Evolutionary conservation across 768 basidiomycete genomes (phyloP), one percentile per base, ranked within the genome.

Genomic region (Amanita pseudoporphyria): DNA sequence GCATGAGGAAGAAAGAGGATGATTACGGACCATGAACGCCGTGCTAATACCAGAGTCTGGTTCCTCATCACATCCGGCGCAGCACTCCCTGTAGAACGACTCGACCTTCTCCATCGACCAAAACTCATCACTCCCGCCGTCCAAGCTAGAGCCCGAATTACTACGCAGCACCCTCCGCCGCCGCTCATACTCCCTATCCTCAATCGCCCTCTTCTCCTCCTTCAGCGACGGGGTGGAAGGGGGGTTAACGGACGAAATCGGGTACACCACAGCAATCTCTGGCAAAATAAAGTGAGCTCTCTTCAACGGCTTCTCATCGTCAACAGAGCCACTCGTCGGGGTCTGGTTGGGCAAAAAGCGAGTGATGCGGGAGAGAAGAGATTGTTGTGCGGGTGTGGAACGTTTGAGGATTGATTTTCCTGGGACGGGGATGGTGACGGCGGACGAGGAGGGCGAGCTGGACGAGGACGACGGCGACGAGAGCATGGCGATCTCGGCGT

Each of bases 201-300:
- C 86, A 35, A 86, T 83, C n/a, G 79, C 76, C 50, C 74, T 71
- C 65, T 87, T 87, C 70, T 94, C 89, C 52, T 90, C 87, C 64
- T 81, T 82, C 45, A 91, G 69, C 2, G 76, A 76, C 0, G 84
- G 82, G 2, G 81, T 87, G 42, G 81, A 87, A 1, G 94, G 94
- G 6, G 95, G 88, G 45, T 86, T 86, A 13, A 82, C 57, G 1
- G 84, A 80, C 22, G 85, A 87, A 62, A 97, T 94, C 0, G 93
- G 92, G 63, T 98, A 97, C 28, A 93, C 81, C 19, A 87, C 87
- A 28, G 80, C 82, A 57, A 96, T 77, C 56, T 87, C 77, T 0
- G 89, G 89, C 10, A 96, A 70, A 55, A 95, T 87, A 62, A 97
- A 97, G 58, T 95, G 88, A 0, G 94, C 96, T 44, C 88, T 70